Evolutionary conservation across 202 grass and related monocot species (phyloP), one percentile per base, ranked within the genome.

Genomic region (Carex arenaria): DNA sequence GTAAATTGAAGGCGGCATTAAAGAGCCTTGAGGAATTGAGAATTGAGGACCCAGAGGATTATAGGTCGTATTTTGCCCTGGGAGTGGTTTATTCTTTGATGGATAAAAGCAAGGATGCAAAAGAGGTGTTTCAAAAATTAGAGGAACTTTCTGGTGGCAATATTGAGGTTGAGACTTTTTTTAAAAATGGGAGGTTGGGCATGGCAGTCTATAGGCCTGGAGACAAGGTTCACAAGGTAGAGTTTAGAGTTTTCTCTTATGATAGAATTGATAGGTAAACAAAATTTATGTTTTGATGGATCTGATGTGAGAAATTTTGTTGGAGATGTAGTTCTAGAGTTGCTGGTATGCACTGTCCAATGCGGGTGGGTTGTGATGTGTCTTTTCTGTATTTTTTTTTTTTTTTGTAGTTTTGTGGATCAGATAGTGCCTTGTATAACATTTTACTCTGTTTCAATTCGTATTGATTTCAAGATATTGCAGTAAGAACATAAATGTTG

Each of bases 21-120:
- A 75, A 52, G 59, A 85, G 56, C 66, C 77, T 84, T 28, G 83
- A 89, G 28, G 83, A 78, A 57, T 60, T 85, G 32, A 67, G 73
- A 32, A 18, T 3, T 9, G 83, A 85, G 67, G 83, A 89, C 23
- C 47, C 78, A 23, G 74, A 82, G 32, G 83, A 85, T 54, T 85
- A 85, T 55, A 64, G 83, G 61, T 83, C 87, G 1, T 82, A 82
- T 43, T 76, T 89, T 63, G 84, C 67, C 43, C 67, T 68, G 51
- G 87, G 83, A 17, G 77, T 89, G 18, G 80, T 89, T 65, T 89
- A 85, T 68, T 84, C 82, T 54, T 82, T 85, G 49, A 51, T 82
- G 83, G 83, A 61, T 76, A 22, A 72, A 59, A 66, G 85, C 61
- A 69, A 76, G 45, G 83, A 89, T 20, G 87, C 83, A 7, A 74